A percentile compares a stretch with the other conserved stretches of the same genome.
These are phyloP conservation scores for Pythium rhizo-oryzae DNA, from an alignment of 352 stramenopile species.

Conservation along the genomic window DNA sequence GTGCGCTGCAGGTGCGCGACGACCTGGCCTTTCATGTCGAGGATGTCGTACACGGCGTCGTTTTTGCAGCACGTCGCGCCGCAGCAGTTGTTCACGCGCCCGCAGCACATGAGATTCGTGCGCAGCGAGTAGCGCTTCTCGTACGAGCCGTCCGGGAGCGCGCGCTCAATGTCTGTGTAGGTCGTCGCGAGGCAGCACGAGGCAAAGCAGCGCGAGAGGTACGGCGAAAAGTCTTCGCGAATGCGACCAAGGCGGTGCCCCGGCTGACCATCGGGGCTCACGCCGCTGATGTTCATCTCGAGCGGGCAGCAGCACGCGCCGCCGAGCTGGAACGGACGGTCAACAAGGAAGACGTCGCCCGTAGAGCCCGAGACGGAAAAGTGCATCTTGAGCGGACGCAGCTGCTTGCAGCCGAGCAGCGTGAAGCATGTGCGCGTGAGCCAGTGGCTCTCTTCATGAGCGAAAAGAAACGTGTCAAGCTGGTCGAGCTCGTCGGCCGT, in stretches of 20 bases:
- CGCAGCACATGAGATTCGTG: constrained; percentile 58
- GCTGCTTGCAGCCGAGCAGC: constrained; percentile 39
- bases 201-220: constrained; percentile 43
- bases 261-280: constrained; percentile 22
- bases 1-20: constrained; percentile 60
- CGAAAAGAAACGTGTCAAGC: constrained; percentile 53
- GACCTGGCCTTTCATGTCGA: constrained; percentile 54
- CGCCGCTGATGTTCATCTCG: constrained; percentile 45
- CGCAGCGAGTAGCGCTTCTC: constrained; percentile 57
- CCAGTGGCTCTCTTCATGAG: constrained; percentile 45
- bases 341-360: constrained; percentile 53
- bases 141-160: constrained; percentile 50
- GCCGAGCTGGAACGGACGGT: constrained; percentile 42
- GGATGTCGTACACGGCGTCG: constrained; percentile 66
- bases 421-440: constrained; percentile 37
- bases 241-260: constrained; percentile 42
- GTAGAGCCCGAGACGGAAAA: constrained; percentile 40
- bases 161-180: constrained; percentile 69
- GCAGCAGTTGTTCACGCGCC: constrained; percentile 71
- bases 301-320: constrained; percentile 42
- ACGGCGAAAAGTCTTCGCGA: constrained; percentile 59
- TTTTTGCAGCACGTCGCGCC: constrained; percentile 64
- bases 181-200: constrained; percentile 55
- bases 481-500: constrained; percentile 45
- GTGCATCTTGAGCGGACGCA: constrained; percentile 52